Base-by-base conservation (phyloP, 352 stramenopile genomes). In the Aphanomyces invadans region DNA sequence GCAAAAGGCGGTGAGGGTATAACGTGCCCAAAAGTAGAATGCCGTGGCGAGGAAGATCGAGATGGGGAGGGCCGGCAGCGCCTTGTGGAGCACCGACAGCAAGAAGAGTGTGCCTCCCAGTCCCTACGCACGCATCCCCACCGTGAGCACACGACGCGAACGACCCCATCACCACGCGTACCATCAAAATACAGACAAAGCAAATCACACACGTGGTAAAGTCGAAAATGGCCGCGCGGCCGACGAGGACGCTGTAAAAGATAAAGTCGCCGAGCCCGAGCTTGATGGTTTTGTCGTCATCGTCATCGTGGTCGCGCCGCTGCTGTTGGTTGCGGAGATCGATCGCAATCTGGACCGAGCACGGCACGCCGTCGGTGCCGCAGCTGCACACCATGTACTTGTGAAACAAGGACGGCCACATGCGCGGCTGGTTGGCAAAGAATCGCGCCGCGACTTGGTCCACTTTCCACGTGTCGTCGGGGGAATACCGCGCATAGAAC, bases 161-260 rank as follows among this genome's bases (percentile, higher is more conserved):
- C 17, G 59, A 9, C 15, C 12, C 48, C 28, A 64, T 10, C 52
- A n/a, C 12, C 28, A 3, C 12, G 74, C 76, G 75, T 74, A 92
- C 83, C 57, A 99, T 85, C 56, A 99, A 91, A 32, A 96, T 95
- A 60, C 80, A 90, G 11, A 98, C 68, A 52, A 98, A 97, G 51
- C 90, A 96, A 31, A 92, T 82, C 3, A 88, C 87, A 73, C 98
- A 98, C 3, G 95, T 93, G 21, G 92, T 95, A 70, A 99, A 98
- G 68, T 97, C 95, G 69, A 95, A 95, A 44, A 97, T 91, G 19
- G 93, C 94, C 44, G 97, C 95, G 48, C 97, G 96, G 11, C 90
- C 94, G 10, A 99, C 94, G 33, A 99, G 77, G 19, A 99, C 89
- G 72, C 84, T 97, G 80, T 99, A 99, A 73, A 99, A 99, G 56